Base-by-base conservation (phyloP, 805 yeast species). In the Hagleromyces aurorensis region DNA sequence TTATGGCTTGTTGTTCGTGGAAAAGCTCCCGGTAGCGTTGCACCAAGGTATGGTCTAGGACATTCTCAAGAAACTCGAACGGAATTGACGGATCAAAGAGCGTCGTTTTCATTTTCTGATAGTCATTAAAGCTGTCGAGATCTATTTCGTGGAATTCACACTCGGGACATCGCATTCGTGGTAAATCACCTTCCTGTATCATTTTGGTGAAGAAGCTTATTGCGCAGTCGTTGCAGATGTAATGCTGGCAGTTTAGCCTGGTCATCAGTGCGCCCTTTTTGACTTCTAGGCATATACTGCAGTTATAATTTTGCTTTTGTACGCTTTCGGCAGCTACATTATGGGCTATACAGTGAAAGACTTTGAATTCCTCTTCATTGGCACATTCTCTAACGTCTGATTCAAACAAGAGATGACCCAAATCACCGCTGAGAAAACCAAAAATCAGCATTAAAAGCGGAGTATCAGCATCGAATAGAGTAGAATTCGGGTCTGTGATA, bases 131-230 rank as follows among this genome's bases (percentile, higher is more conserved):
- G 1, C 28, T 24, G 6, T 43, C 24, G n/a, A 53, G 22, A 8
- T 47, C 41, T 6, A 44, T 19, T 5, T 42, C 40, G 4, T 33
- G 25, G n/a, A 38, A 44, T 1, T 53, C 48, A 40, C 66, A 69
- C 25, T 72, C 65, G 1, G 82, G 81, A 41, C 83, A 76, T 45
- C 73, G 75, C 2, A 76, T 55, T 25, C 57, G 65, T 11, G 62
- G 62, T 4, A 72, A 59, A 19, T 67, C 69, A 3, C 78, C 81
- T 4, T 63, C 47, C 6, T 43, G 44, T 8, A 75, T 72, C 24
- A 55, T 49, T 3, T 61, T 50, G 1, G 46, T 37, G 28, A 65
- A 67, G 36, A 67, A 73, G 5, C 61, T 64, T 8, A 30, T 34
- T 3, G 70, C 47, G 37, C 82, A 75, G 1, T 36, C 25, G 24